Conservation (phyloP, 345 rosid species). For the Jatropha curcas region DNA sequence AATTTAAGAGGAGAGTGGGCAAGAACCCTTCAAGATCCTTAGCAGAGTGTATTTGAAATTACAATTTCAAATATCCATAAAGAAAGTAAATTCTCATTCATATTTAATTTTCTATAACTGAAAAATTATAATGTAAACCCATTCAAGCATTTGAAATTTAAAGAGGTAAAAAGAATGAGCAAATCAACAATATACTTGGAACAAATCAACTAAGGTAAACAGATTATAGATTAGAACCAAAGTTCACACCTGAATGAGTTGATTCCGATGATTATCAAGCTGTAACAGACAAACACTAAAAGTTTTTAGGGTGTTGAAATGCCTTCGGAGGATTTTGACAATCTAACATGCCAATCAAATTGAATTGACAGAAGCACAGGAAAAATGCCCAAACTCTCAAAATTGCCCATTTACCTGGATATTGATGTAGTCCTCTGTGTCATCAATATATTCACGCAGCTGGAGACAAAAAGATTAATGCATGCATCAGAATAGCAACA, state of each 20-base stretch:
- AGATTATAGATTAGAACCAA: no score
- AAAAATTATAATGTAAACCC: neutral
- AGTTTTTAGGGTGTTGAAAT: neutral
- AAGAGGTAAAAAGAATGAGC: no score
- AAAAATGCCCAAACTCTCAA: neutral
- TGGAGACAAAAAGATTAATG: conserved; percentile 21
- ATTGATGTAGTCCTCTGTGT: conserved; percentile 97
- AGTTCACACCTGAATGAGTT: conserved; percentile 82
- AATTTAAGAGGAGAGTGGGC: no score
- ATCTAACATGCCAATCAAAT: neutral
- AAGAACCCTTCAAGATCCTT: no score
- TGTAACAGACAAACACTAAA: conserved; percentile 28
- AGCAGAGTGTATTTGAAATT: no score
- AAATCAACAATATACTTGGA: no score
- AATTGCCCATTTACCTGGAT: conserved; percentile 58
- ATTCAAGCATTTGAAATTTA: neutral
- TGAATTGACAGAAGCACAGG: neutral
- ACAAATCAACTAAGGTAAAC: neutral
- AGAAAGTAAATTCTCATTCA: neutral
- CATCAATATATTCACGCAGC: conserved; percentile 96
- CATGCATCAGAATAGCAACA: neutral
- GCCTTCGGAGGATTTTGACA: conserved; percentile 5
- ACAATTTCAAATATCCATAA: no score
- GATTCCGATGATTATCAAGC: conserved; percentile 98
- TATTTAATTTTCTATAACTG: neutral